Evolutionary conservation across 2,329 filamentous ascomycete genomes (phyloP).

Genomic region (Endothia cerciana): DNA sequence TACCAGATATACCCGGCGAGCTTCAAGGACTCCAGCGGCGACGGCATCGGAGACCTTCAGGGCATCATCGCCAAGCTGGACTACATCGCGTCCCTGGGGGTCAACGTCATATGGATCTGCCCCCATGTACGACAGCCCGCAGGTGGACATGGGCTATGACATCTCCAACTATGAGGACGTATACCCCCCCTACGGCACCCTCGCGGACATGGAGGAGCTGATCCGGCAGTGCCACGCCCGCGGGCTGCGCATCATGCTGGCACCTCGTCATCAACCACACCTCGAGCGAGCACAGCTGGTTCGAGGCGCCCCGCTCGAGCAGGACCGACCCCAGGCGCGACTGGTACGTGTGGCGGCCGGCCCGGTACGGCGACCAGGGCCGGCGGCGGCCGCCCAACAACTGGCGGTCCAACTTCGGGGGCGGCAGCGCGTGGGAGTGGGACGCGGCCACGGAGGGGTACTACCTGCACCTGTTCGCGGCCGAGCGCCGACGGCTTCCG

Average conservation of each 20-base stretch:
- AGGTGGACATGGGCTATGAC: constrained; percentile 73
- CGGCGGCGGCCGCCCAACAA: constrained; percentile 65
- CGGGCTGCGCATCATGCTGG: constrained; percentile 71
- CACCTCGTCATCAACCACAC: constrained; percentile 79
- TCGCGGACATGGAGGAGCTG: constrained; percentile 68
- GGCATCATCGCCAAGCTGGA: constrained; percentile 61
- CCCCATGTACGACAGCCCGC: constrained; percentile 56
- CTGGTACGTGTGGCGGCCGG: constrained; percentile 69
- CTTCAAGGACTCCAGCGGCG: constrained; percentile 61
- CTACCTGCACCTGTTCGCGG: constrained; percentile 71
- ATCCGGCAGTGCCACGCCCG: constrained; percentile 63
- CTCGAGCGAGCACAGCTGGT: constrained; percentile 60
- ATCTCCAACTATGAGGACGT: constrained; percentile 70
- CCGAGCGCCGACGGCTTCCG: too few species aligned
- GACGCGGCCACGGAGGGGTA: constrained; percentile 54
- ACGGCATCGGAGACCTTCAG: constrained; percentile 47
- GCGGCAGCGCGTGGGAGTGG: constrained; percentile 51
- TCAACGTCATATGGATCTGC: constrained; percentile 61
- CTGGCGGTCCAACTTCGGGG: constrained; percentile 45
- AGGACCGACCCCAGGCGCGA: constrained; percentile 57
- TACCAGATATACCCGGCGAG: constrained; percentile 60
- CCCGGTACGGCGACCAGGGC: constrained; percentile 52
- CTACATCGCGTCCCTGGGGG: constrained; percentile 58
- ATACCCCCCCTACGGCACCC: constrained; percentile 67
- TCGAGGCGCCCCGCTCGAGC: constrained; percentile 57